Evolutionary conservation across 371 early-diverging fungal genomes (phyloP), one percentile per base, ranked within the genome.

Genomic region (Mortierella polycephala): DNA sequence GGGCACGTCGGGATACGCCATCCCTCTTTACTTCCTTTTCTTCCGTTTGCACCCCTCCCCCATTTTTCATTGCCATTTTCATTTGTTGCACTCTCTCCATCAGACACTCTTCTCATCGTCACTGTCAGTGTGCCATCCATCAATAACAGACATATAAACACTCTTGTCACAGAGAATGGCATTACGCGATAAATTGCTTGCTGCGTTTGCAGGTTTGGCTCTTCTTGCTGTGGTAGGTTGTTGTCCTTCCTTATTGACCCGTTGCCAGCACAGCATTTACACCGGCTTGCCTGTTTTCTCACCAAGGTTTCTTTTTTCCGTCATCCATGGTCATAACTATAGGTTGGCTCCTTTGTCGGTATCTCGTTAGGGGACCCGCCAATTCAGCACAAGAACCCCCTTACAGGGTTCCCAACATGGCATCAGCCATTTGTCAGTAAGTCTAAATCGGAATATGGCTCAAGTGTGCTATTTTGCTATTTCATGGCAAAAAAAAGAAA

Each of bases 341-440:
- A 75, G 75, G 11, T 65, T 16, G 51, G 53, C 30, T 65, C 66
- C 3, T 75, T 71, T 39, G 21, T 72, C 7, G 77, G 67, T 14
- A 63, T 66, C 62, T 60, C 68, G 21, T 0, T 65, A 16, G 14
- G 16, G 12, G 45, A 66, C 51, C 75, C 76, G 14, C 81, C 81
- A 57, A 42, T 57, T 12, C 77, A 81, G 56, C 64, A 67, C 56
- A 73, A 44, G n/a, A 64, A 65, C 11, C 76, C 77, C 14, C 40
- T 76, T 37, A 73, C 81, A 5, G 74, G 79, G 41, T 82, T 57
- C 56, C 82, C 82, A 14, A 70, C 69, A 37, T 82, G 82, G 82
- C 82, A 82, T 50, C 50, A 67, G 20, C 49, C 42, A 6, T 70
- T 64, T 41, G 16, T 57, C 49, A 55, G 80, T 80, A 80, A 20